Percentiles rank a stretch among this genome's conserved stretches.
phyloP scores from a whole-genome alignment of 2,329 filamentous ascomycete genomes.

The Fusarium stilboides region DNA sequence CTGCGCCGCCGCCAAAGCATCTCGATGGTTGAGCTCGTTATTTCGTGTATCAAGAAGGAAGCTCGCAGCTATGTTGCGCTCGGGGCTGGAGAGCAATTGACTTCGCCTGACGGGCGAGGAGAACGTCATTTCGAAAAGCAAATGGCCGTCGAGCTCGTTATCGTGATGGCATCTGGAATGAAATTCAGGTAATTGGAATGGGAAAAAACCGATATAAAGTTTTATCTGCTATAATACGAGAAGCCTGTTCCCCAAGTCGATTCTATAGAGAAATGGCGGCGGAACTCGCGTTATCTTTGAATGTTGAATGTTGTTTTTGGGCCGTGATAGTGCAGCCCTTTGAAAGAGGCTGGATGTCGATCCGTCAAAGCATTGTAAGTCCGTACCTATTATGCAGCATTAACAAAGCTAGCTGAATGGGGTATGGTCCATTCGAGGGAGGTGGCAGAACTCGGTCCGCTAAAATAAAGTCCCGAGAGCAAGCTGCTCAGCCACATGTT shows the following conservation, averaged over 20 bases:
- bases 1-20: constrained; percentile 76
- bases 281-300: constrained; percentile 18
- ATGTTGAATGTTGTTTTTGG: constrained; percentile 37
- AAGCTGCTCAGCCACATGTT: constrained; percentile 16
- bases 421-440: background rate
- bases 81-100: constrained; percentile 60
- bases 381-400: constrained; percentile 32
- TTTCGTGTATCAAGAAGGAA: constrained; percentile 76
- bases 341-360: constrained; percentile 40
- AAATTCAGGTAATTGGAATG: background rate
- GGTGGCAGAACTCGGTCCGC: constrained; percentile 37
- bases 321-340: constrained; percentile 44
- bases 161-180: constrained; percentile 42
- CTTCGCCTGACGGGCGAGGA: constrained; percentile 60
- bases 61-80: constrained; percentile 66
- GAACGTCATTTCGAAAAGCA: constrained; percentile 57
- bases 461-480: constrained; percentile 43
- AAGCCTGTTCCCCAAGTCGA: background rate
- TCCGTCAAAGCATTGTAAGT: constrained; percentile 41
- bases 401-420: constrained; percentile 12
- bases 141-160: constrained; percentile 33
- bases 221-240: background rate
- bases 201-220: background rate
- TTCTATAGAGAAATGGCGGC: constrained; percentile 4
- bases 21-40: constrained; percentile 73